phyloP scores from a whole-genome alignment of 345 rosid genomes.

The Citrus trifoliata region DNA sequence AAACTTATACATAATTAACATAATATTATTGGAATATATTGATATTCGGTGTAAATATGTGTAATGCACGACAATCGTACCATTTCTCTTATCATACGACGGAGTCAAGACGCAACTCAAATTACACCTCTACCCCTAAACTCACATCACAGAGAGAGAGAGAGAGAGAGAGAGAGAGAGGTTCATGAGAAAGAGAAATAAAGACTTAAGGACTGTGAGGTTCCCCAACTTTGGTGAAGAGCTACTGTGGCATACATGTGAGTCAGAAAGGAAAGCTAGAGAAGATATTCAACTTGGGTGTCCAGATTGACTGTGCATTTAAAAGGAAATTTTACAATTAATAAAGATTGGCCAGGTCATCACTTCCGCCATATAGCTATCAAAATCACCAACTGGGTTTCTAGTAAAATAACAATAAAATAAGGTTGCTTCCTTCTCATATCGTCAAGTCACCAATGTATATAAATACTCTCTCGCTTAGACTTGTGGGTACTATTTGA shows the following conservation, averaged over 20 bases:
- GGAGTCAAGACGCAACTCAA: not conserved
- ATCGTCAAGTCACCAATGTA: constrained; percentile 24
- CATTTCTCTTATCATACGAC: not conserved
- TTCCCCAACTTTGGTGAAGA: constrained; percentile 3
- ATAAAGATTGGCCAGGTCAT: not conserved
- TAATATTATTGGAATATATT: no score
- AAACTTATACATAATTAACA: no score
- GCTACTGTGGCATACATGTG: constrained; percentile 23
- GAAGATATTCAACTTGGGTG: constrained; percentile 11
- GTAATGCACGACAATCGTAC: no score
- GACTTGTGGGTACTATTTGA: constrained; percentile 22
- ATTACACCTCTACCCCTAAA: not conserved
- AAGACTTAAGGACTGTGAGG: not conserved
- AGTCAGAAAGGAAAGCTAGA: not conserved
- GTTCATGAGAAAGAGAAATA: constrained; percentile 6
- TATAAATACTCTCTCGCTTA: constrained; percentile 21
- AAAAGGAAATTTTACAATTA: not conserved
- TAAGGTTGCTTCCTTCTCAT: constrained; percentile 23
- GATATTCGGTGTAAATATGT: no score
- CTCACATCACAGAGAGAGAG: not conserved
- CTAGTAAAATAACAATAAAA: not conserved
- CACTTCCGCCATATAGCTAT: constrained; percentile 21
- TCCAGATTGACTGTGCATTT: constrained; percentile 22
- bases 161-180: not conserved
- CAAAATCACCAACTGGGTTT: not conserved